These are phyloP conservation scores for Lobosporangium transversale DNA, from an alignment of 192 early-diverging fungal species.

Conservation along the genomic window DNA sequence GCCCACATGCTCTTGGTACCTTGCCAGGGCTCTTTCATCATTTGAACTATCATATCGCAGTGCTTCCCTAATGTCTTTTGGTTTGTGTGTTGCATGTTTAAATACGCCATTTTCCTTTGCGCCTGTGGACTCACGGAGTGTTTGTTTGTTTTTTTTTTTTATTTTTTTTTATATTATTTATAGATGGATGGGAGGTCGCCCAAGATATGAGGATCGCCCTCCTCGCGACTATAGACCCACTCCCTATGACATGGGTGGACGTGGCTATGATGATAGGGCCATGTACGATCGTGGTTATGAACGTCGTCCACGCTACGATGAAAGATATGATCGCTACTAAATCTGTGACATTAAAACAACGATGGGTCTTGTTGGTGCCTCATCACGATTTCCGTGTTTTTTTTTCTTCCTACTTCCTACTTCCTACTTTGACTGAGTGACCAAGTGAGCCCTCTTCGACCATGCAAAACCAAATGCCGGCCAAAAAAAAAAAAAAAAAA, in stretches of 20 bases:
- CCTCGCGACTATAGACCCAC: constrained; percentile 47
- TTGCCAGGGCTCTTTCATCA: constrained; percentile 36
- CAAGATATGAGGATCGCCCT: constrained; percentile 51
- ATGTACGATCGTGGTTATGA: constrained; percentile 52
- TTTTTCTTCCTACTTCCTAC: too few relatives aligned
- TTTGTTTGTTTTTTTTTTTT: neutral
- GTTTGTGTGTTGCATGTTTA: neutral
- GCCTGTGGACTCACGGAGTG: neutral
- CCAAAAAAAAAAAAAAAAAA: neutral
- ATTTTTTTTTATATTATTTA: neutral
- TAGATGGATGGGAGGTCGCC: constrained; percentile 50
- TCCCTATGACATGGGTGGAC: constrained; percentile 30
- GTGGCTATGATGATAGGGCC: constrained; percentile 44
- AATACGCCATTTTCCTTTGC: neutral
- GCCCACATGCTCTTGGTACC: constrained; percentile 21
- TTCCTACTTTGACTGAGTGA: too few relatives aligned
- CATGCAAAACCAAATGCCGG: neutral
- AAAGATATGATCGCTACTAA: constrained; percentile 54
- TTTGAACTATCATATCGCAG: too few relatives aligned
- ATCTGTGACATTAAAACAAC: neutral
- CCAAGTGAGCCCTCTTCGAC: too few relatives aligned
- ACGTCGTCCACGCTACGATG: constrained; percentile 48
- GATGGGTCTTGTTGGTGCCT: constrained; percentile 1
- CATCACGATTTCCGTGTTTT: too few relatives aligned
- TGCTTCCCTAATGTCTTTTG: neutral